Evolutionary conservation across 306 rosid genomes (phyloP).

Genomic region (Prunus salicina): DNA sequence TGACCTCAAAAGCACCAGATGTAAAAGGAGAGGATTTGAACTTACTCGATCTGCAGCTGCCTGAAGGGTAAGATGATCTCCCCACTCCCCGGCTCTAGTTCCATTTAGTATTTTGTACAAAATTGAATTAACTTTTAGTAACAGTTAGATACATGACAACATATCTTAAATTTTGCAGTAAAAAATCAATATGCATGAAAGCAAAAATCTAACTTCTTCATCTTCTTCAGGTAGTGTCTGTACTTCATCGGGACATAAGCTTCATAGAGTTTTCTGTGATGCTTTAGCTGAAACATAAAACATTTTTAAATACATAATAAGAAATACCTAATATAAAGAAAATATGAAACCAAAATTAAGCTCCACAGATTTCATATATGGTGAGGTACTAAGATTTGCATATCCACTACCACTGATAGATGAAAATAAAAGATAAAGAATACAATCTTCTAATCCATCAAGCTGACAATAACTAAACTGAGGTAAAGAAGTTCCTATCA

Average conservation of each 20-base stretch:
- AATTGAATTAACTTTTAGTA: constrained; percentile 27
- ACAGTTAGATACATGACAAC: constrained; percentile 15
- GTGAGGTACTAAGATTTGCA: background rate
- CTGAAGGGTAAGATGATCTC: constrained; percentile 95
- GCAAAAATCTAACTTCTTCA: constrained; percentile 82
- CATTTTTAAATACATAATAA: background rate
- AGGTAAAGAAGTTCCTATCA: background rate
- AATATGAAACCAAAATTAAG: background rate
- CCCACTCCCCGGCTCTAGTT: constrained; percentile 96
- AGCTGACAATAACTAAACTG: constrained; percentile 4
- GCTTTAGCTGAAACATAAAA: constrained; percentile 64
- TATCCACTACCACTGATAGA: background rate
- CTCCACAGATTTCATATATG: background rate
- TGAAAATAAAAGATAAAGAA: background rate
- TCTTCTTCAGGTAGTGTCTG: constrained; percentile 71
- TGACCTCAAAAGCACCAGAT: background rate
- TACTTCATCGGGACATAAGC: constrained; percentile 88
- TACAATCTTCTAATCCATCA: background rate
- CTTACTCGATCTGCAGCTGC: constrained; percentile 96
- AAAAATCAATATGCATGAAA: constrained; percentile 31
- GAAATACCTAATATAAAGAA: constrained; percentile 12
- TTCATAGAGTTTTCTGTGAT: constrained; percentile 71
- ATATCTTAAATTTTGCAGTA: constrained; percentile 24
- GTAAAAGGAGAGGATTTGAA: constrained; percentile 10
- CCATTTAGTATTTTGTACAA: constrained; percentile 23